Evolutionary conservation across 805 yeast genomes (phyloP).

Genomic region (Ogataea allantospora): DNA sequence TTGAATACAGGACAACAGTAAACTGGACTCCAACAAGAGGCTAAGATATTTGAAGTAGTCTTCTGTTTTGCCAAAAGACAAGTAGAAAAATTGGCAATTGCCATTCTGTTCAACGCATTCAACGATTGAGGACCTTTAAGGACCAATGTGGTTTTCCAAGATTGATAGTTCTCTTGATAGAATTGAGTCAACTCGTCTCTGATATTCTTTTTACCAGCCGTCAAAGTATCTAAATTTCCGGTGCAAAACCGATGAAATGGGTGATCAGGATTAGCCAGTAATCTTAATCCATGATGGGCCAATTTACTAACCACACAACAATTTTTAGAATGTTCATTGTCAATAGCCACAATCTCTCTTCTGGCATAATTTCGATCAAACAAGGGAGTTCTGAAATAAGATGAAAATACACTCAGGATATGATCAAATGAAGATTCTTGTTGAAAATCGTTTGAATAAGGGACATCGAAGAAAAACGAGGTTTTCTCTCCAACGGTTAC

Average conservation of each 20-base stretch:
- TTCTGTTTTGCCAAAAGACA: constrained; percentile 4
- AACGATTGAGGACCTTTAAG: constrained; percentile 66
- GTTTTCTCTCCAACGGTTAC: constrained; percentile 68
- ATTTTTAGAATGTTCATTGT: constrained; percentile 67
- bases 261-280: constrained; percentile 46
- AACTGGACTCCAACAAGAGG: constrained; percentile 22
- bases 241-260: constrained; percentile 65
- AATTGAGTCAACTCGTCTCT: constrained; percentile 38
- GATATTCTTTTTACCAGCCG: constrained; percentile 37
- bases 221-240: constrained; percentile 55
- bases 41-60: constrained; percentile 8
- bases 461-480: constrained; percentile 60
- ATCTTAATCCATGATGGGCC: constrained; percentile 56
- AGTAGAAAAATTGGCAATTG: constrained; percentile 39
- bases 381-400: constrained; percentile 49
- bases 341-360: constrained; percentile 58
- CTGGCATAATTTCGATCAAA: constrained; percentile 43
- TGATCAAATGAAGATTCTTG: constrained; percentile 41
- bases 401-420: constrained; percentile 49
- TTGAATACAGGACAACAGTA: constrained; percentile 28
- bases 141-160: constrained; percentile 56
- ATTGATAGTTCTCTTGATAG: constrained; percentile 40
- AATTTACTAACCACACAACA: constrained; percentile 42
- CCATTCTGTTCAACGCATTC: constrained; percentile 53
- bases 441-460: constrained; percentile 32